Evolutionary conservation across 345 rosid species (phyloP).

Genomic region (Linum tenue): DNA sequence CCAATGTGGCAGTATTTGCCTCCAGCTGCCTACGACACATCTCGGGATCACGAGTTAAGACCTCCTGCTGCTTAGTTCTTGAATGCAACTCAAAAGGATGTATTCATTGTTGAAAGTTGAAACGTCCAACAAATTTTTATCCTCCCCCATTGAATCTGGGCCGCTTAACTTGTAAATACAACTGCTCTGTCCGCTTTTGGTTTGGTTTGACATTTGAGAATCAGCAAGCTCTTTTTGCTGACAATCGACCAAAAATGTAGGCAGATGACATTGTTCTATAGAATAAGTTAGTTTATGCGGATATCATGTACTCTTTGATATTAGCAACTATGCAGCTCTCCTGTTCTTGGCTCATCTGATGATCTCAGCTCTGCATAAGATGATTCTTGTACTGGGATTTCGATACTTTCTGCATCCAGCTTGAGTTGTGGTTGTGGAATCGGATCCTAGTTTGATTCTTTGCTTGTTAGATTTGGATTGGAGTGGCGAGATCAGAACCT

Average conservation of each 20-base stretch:
- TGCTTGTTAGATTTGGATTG: too few relatives aligned
- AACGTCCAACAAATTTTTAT: slow-evolving; percentile 12
- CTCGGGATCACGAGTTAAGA: slow-evolving; percentile 23
- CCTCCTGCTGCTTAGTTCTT: slow-evolving; percentile 25
- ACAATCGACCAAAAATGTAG: slow-evolving; percentile 8
- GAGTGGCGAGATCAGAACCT: too few relatives aligned
- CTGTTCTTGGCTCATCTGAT: background rate
- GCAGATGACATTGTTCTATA: slow-evolving; percentile 6
- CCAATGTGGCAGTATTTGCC: slow-evolving; percentile 28
- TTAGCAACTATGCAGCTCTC: background rate
- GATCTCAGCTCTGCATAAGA: too few relatives aligned
- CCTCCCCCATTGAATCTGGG: background rate
- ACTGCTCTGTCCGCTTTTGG: background rate
- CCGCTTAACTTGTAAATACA: slow-evolving; percentile 21
- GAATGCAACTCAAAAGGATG: slow-evolving; percentile 4
- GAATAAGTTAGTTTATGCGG: background rate
- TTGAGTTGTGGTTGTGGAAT: too few relatives aligned
- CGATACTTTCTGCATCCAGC: too few relatives aligned
- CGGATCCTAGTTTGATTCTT: too few relatives aligned
- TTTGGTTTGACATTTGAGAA: slow-evolving; percentile 14
- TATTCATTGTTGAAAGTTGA: background rate
- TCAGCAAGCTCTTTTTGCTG: slow-evolving; percentile 9
- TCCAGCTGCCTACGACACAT: slow-evolving; percentile 17
- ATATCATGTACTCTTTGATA: background rate
- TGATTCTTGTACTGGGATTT: too few relatives aligned